Base-by-base conservation (phyloP, 1,284 basidiomycete genomes). In the Rhizoctonia solani region DNA sequence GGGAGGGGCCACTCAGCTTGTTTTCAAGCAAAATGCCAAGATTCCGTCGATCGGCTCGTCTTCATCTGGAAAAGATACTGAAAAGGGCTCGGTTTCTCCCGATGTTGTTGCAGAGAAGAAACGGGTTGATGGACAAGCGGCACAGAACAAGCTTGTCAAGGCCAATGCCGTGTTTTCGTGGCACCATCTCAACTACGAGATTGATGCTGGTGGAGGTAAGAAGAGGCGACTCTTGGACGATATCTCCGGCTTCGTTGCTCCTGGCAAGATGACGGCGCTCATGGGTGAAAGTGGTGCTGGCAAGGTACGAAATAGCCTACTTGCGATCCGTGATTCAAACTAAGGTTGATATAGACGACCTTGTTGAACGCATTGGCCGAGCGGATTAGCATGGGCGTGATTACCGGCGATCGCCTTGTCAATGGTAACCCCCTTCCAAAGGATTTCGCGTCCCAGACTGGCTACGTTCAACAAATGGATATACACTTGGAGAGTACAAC, bases 61-160 rank as follows among this genome's bases (percentile, higher is more conserved):
- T 29, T 92, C 84, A 74, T 85, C 86, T n/a, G 87, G 86, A 72
- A 90, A 92, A 73, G 81, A 83, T 72, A 78, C 80, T 2, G 89
- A 92, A 89, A 87, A 77, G 80, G 80, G 68, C 81, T 84, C 65
- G 93, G 93, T 72, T 82, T 79, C 3, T 75, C 75, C 58, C 84
- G n/a, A n/a, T n/a, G n/a, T n/a, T n/a, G n/a, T n/a, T n/a, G n/a
- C 90, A 8, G 80, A 77, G 23, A 84, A 85, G 70, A 83, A 81
- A 68, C 88, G 84, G 74, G 70, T 44, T 71, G 74, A 61, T 14
- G 54, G 25, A n/a, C 63, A 58, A 50, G 50, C 49, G n/a, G 66
- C 54, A 21, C 52, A 68, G 49, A 47, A 39, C 30, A 54, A 69
- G 8, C 34, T 65, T 21, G 56, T 66, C 19, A 54, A 50, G 53